Conservation (phyloP, 2,329 filamentous ascomycete genomes). For the Cercospora berteroae region DNA sequence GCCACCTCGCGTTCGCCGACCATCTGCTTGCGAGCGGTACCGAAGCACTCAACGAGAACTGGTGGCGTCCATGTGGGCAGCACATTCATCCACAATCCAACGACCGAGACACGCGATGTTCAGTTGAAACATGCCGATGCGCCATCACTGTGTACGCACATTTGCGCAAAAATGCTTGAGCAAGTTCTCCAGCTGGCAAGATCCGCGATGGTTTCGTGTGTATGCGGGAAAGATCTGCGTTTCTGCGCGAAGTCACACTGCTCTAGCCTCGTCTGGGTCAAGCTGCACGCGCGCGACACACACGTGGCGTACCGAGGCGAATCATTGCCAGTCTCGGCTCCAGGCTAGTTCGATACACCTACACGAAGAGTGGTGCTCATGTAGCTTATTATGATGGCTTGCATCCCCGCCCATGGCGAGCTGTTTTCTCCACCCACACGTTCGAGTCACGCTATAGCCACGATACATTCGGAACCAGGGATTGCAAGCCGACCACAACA, state of each 20-base stretch:
- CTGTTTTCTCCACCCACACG: neutral
- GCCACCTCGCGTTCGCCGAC: neutral
- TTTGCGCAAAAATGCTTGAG: neutral
- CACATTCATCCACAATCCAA: neutral
- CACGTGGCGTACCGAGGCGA: slow-evolving; percentile 6
- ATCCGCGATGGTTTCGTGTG: neutral
- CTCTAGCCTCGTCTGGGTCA: slow-evolving; percentile 3
- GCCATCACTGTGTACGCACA: neutral
- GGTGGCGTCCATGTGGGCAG: neutral
- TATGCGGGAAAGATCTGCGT: slow-evolving; percentile 3
- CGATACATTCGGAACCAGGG: neutral
- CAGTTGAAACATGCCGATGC: neutral
- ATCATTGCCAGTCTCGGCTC: slow-evolving; percentile 4
- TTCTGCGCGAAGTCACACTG: slow-evolving; percentile 7
- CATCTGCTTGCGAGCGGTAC: neutral
- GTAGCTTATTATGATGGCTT: slow-evolving; percentile 7
- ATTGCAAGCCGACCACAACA: slow-evolving; percentile 2
- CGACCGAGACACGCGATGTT: neutral
- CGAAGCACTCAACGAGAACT: neutral
- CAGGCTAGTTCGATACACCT: slow-evolving; percentile 5
- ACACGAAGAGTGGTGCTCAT: neutral
- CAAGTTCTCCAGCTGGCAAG: neutral
- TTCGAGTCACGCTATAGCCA: neutral
- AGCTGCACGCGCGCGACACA: slow-evolving; percentile 4
- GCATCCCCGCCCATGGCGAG: slow-evolving; percentile 1